Evolutionary conservation across 805 yeast species (phyloP), one percentile per base, ranked within the genome.

Genomic region (Lipomyces anomalus): DNA sequence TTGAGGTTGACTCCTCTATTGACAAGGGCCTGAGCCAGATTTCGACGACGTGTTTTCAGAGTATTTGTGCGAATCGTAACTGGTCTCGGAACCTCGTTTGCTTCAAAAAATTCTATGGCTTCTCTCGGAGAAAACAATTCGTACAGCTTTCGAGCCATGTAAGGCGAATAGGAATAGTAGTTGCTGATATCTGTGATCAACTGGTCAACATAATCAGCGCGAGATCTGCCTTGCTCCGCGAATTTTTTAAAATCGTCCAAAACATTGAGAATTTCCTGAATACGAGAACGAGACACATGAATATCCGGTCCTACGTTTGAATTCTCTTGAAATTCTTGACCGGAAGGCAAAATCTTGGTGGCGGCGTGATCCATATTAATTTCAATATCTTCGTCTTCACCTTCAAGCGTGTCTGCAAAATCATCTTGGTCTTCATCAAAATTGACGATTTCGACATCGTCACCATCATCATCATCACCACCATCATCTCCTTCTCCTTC

Each of bases 51-150:
- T 3, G 97, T 84, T 61, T 83, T 85, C 55, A 92, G 73, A 16
- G 98, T 92, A 67, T 92, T 92, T n/a, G 98, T 89, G 73, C 99
- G 83, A 58, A 92, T 89, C 18, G 97, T 92, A 47, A 92, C 75
- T 40, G 99, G 99, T 65, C 99, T 78, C 26, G 95, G 84, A 46
- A 90, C 85, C 70, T 92, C 99, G 68, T 92, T 92, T 29, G 98
- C 97, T 71, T 92, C 99, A 59, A 92, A 92, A 62, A 92, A 92
- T 67, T 92, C 99, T 75, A 92, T 77, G 11, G 98, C 97, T 71
- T 92, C 99, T 7, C 92, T 75, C 33, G 97, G 97, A 17, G 94
- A 78, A 64, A 92, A 92, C 50, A 92, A 72, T 58, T 89, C 79
- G 72, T 89, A 92, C 47, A 90, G 74, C 67, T 92, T 90, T 63